A percentile compares a stretch with the other conserved stretches of the same genome.
Evolutionary conservation across 805 yeast species (phyloP).

Genomic region (Torulaspora quercuum): DNA sequence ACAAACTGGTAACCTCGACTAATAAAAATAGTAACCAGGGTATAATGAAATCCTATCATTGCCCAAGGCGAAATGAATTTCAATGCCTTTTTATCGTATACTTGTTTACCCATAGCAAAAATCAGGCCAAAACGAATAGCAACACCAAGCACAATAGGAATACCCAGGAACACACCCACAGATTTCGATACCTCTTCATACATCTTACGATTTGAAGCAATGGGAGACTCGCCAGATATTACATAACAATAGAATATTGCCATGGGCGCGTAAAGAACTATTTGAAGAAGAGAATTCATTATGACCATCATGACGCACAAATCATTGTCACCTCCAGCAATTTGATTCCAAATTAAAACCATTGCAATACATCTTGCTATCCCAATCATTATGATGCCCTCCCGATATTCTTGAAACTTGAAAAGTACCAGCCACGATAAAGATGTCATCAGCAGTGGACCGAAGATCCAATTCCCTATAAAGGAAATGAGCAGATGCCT

Average conservation of each 20-base stretch:
- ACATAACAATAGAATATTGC: slow-evolving; percentile 47
- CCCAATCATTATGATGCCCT: slow-evolving; percentile 58
- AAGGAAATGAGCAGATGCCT: slow-evolving; percentile 41
- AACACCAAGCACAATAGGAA: slow-evolving; percentile 49
- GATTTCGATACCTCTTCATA: slow-evolving; percentile 45
- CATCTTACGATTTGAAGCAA: slow-evolving; percentile 16
- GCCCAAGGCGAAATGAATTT: slow-evolving; percentile 49
- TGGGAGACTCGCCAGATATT: slow-evolving; percentile 31
- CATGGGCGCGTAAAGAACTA: slow-evolving; percentile 51
- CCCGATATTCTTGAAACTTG: slow-evolving; percentile 47
- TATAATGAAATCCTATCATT: slow-evolving; percentile 49
- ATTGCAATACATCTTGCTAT: slow-evolving; percentile 60
- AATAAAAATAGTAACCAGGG: slow-evolving; percentile 50
- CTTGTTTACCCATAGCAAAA: slow-evolving; percentile 29
- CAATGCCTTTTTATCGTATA: slow-evolving; percentile 38
- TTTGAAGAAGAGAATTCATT: slow-evolving; percentile 49
- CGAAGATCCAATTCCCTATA: slow-evolving; percentile 51
- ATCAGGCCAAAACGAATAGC: slow-evolving; percentile 38
- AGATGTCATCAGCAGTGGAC: slow-evolving; percentile 56
- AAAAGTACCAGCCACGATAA: slow-evolving; percentile 52
- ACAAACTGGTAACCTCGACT: slow-evolving; percentile 48
- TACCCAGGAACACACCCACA: slow-evolving; percentile 52
- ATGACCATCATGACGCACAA: slow-evolving; percentile 53
- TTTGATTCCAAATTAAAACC: slow-evolving; percentile 57
- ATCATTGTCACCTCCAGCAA: slow-evolving; percentile 50